These are phyloP conservation scores for Iris pallida DNA, from an alignment of 116 monocot genomes.

Conservation along the genomic window DNA sequence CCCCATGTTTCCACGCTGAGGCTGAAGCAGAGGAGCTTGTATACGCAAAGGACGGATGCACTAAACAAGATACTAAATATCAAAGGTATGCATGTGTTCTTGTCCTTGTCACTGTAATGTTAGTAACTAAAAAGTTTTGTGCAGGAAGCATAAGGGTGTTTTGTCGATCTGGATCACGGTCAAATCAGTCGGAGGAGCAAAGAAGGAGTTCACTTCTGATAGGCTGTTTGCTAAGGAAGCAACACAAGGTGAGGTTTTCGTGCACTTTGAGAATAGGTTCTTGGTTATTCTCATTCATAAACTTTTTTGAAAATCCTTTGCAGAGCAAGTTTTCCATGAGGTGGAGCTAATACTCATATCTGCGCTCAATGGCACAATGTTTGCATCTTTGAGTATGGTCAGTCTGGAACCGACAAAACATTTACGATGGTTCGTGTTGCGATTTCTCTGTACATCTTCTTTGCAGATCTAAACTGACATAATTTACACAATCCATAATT, in stretches of 20 bases:
- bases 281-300: no score
- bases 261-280: no score
- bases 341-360: conserved; percentile 72
- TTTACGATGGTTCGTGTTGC: conserved; percentile 63
- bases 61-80: conserved; percentile 66
- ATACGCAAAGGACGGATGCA: conserved; percentile 42
- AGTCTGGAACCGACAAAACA: conserved; percentile 85
- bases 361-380: conserved; percentile 79
- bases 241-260: conserved; percentile 64
- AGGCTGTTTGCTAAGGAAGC: conserved; percentile 46
- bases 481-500: no score
- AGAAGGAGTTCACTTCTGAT: conserved; percentile 64
- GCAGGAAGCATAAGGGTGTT: conserved; percentile 85
- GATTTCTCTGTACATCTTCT: not conserved
- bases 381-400: conserved; percentile 76
- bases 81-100: conserved; percentile 41
- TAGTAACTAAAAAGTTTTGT: conserved; percentile 13
- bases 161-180: conserved; percentile 52
- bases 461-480: no score
- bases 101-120: not conserved
- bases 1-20: conserved; percentile 43
- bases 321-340: conserved; percentile 71
- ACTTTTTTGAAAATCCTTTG: no score
- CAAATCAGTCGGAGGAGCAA: conserved; percentile 31
- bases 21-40: conserved; percentile 35